Evolutionary conservation across 2,329 filamentous ascomycete species (phyloP).

Genomic region (Sodiomyces alkalinus): DNA sequence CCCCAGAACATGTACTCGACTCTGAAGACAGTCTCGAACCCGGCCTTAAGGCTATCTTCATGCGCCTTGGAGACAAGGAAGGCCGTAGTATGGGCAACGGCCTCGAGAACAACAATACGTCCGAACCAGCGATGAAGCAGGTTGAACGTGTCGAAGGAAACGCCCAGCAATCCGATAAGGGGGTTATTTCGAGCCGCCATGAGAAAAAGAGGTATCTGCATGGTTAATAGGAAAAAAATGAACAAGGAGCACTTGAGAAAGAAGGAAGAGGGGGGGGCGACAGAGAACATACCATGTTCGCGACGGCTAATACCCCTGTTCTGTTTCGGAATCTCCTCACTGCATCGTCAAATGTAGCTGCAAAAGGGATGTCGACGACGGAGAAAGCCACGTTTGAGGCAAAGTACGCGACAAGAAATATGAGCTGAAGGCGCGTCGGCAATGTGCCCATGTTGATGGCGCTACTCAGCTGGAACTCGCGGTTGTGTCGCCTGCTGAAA

Average conservation of each 20-base stretch:
- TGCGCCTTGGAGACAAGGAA: conserved; percentile 32
- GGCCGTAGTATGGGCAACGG: conserved; percentile 48
- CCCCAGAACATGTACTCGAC: conserved; percentile 42
- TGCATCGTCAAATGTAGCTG: conserved; percentile 25
- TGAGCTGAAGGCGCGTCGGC: conserved; percentile 48
- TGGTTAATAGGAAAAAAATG: conserved; percentile 5
- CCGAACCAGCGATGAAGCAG: conserved; percentile 69
- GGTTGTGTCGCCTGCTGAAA: conserved; percentile 50
- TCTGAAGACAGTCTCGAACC: conserved; percentile 18
- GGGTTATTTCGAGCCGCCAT: conserved; percentile 67
- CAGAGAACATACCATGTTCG: no score
- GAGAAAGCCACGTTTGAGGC: conserved; percentile 64
- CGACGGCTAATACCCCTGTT: conserved; percentile 51
- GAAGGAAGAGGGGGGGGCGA: no score
- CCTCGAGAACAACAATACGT: conserved; percentile 57
- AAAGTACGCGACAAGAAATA: conserved; percentile 43
- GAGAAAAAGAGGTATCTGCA: conserved; percentile 51
- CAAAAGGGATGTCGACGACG: conserved; percentile 48
- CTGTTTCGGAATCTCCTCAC: conserved; percentile 46
- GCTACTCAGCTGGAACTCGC: conserved; percentile 46
- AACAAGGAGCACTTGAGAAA: no score
- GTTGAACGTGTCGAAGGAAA: conserved; percentile 75
- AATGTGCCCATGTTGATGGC: conserved; percentile 47
- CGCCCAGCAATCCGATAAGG: conserved; percentile 53
- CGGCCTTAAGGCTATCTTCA: conserved; percentile 30